Percentiles rank a stretch among this genome's conserved stretches.
These are phyloP conservation scores for Chloromonas sp. DNA, from an alignment of 163 green algal genomes.

Conservation along the genomic window DNA sequence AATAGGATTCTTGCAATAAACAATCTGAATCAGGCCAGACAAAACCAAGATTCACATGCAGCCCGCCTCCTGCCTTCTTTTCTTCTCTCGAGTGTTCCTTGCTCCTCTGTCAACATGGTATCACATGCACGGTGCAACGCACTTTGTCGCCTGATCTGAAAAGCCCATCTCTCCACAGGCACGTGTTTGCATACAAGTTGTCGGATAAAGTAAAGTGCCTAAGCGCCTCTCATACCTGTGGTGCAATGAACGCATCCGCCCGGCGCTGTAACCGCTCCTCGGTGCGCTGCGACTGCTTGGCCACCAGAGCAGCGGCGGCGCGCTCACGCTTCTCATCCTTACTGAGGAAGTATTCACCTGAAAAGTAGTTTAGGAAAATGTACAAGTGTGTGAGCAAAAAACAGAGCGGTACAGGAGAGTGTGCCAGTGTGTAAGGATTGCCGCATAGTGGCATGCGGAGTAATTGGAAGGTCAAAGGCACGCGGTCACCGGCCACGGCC, in stretches of 20 bases:
- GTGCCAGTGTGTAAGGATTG: background rate
- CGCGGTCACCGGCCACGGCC: too few relatives aligned
- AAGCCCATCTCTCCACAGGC: too few relatives aligned
- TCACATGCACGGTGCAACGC: too few relatives aligned
- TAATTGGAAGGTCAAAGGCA: background rate
- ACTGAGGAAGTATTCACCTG: slow-evolving; percentile 92
- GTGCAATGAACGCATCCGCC: slow-evolving; percentile 80
- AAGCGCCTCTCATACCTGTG: slow-evolving; percentile 44
- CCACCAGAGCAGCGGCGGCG: slow-evolving; percentile 45
- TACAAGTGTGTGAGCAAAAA: background rate
- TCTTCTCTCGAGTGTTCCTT: too few relatives aligned
- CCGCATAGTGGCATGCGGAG: background rate
- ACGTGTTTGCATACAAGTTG: too few relatives aligned
- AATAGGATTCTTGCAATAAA: too few relatives aligned
- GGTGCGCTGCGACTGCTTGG: slow-evolving; percentile 44
- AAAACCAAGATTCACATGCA: too few relatives aligned
- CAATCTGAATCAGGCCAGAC: too few relatives aligned
- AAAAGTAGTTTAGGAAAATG: background rate
- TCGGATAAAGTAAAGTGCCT: too few relatives aligned
- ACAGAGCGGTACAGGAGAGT: background rate
- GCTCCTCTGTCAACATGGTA: too few relatives aligned
- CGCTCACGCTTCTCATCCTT: slow-evolving; percentile 64
- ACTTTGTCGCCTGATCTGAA: too few relatives aligned
- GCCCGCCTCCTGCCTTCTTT: too few relatives aligned
- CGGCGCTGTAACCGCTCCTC: slow-evolving; percentile 63